Conservation (phyloP, 2,329 filamentous ascomycete species). For the Plectosphaerella plurivora region DNA sequence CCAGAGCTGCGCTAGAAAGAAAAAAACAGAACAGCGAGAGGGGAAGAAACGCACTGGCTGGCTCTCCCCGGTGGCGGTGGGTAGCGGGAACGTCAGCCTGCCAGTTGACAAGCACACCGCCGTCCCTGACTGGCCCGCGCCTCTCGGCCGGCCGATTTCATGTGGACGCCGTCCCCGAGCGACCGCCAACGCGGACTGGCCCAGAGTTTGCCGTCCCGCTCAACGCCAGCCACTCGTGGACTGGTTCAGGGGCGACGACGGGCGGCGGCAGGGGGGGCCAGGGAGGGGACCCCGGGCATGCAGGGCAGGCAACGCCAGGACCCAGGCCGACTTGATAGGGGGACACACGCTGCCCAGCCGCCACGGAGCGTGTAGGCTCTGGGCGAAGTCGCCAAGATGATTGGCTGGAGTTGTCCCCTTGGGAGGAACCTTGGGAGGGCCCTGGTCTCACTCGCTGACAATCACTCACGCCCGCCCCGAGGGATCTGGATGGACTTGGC, state of each 20-base stretch:
- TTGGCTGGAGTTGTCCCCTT: constrained; percentile 4
- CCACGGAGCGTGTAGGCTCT: constrained; percentile 5
- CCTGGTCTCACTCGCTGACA: too few relatives aligned
- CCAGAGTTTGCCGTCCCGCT: constrained; percentile 6
- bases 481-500: too few relatives aligned
- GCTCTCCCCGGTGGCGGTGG: too few relatives aligned
- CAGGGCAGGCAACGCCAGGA: background rate
- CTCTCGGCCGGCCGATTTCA: constrained; percentile 6
- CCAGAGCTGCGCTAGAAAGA: too few relatives aligned
- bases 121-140: constrained; percentile 2
- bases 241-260: background rate
- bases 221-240: constrained; percentile 5
- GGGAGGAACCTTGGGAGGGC: too few relatives aligned
- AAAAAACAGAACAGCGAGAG: too few relatives aligned
- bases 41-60: too few relatives aligned
- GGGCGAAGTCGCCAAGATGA: background rate
- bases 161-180: constrained; percentile 2
- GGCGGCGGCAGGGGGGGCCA: background rate
- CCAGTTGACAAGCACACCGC: background rate
- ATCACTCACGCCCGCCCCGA: too few relatives aligned
- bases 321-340: background rate
- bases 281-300: background rate
- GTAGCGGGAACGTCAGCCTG: too few relatives aligned
- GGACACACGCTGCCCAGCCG: constrained; percentile 6
- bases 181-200: constrained; percentile 7